These are phyloP conservation scores for Isabelozyma pseudorhagii DNA, from an alignment of 805 yeast genomes.

Conservation along the genomic window DNA sequence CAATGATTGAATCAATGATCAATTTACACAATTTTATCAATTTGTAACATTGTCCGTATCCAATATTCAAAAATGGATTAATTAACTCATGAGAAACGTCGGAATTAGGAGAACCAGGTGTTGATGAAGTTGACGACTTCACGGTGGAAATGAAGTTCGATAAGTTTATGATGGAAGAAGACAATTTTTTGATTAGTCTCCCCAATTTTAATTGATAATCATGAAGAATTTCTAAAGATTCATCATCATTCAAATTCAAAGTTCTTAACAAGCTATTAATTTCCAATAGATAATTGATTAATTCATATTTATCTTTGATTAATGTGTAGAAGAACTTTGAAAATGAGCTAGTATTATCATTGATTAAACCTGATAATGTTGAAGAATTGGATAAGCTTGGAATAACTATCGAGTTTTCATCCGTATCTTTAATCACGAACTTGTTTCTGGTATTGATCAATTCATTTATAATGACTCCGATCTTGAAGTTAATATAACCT, in stretches of 20 bases:
- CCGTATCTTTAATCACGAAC: slow-evolving; percentile 7
- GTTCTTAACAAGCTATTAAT: slow-evolving; percentile 11
- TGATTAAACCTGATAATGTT: slow-evolving; percentile 1
- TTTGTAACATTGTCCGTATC: slow-evolving; percentile 29
- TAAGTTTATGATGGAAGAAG: slow-evolving; percentile 23
- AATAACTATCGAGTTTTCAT: slow-evolving; percentile 5
- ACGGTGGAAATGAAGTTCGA: slow-evolving; percentile 27
- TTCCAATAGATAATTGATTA: slow-evolving; percentile 35
- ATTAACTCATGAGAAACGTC: slow-evolving; percentile 8
- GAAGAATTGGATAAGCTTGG: background rate
- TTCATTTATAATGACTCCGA: slow-evolving; percentile 8
- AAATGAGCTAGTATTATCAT: slow-evolving; percentile 5
- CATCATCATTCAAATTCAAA: slow-evolving; percentile 10
- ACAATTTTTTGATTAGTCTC: slow-evolving; percentile 33
- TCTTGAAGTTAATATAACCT: slow-evolving; percentile 11
- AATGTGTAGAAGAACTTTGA: slow-evolving; percentile 20
- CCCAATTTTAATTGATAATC: slow-evolving; percentile 40
- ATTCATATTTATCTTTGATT: slow-evolving; percentile 32
- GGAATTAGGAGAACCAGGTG: background rate
- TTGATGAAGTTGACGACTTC: slow-evolving; percentile 4
- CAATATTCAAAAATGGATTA: slow-evolving; percentile 32
- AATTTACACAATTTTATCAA: slow-evolving; percentile 33
- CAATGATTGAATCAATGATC: slow-evolving; percentile 26
- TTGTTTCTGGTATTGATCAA: slow-evolving; percentile 12
- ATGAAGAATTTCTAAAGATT: slow-evolving; percentile 15